Percentiles rank a stretch among this genome's conserved stretches.
Evolutionary conservation across 225 moss, liverwort and hornwort genomes (phyloP).

Genomic region (Rhytidiadelphus loreus): DNA sequence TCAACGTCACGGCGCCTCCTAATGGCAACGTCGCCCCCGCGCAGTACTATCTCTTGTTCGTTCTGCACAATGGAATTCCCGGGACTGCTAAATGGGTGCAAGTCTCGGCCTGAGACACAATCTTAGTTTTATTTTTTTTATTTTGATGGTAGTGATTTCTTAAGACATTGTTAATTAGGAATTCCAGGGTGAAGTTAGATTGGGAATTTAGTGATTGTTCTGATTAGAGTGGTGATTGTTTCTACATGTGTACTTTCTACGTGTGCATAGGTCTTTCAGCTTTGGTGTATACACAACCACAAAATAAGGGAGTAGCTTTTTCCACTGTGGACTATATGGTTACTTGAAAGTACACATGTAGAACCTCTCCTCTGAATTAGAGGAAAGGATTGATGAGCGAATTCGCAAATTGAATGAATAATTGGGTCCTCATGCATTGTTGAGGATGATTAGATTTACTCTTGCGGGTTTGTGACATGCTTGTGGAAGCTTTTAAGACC

Average conservation of each 20-base stretch:
- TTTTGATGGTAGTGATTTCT: not conserved
- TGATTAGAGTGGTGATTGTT: not conserved
- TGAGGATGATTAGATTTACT: not conserved
- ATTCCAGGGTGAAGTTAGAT: not conserved
- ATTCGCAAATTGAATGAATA: not conserved
- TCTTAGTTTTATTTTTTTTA: not conserved
- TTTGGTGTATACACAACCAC: not conserved
- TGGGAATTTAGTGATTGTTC: not conserved
- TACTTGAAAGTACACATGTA: not conserved
- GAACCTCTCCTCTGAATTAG: not conserved
- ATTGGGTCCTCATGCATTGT: not conserved
- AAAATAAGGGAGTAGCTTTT: not conserved
- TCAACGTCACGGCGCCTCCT: constrained; percentile 30
- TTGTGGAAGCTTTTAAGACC: accelerated
- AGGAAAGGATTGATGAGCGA: not conserved
- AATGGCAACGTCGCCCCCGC: constrained; percentile 39
- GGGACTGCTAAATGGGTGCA: constrained; percentile 49
- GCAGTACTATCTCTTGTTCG: constrained; percentile 67
- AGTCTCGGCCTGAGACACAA: not conserved
- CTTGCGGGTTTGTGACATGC: not conserved
- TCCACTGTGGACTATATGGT: not conserved
- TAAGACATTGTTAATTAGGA: not conserved
- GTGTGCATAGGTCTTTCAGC: not conserved
- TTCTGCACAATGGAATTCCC: constrained; percentile 43
- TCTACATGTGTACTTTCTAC: not conserved